These are phyloP conservation scores for Climacium dendroides DNA, from an alignment of 225 moss, liverwort and hornwort species.

Conservation along the genomic window DNA sequence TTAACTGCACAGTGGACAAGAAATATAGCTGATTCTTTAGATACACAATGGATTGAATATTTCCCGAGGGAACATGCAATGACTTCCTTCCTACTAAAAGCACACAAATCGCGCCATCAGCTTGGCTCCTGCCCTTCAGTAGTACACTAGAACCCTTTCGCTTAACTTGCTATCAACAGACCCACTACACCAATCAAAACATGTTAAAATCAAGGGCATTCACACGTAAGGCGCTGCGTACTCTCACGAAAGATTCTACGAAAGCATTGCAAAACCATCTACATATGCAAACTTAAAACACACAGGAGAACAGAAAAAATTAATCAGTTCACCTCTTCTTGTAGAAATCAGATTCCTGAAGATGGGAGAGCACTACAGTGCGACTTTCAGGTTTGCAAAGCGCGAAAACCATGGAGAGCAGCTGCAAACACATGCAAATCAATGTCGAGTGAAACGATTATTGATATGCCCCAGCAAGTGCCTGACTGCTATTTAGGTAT, in stretches of 20 bases:
- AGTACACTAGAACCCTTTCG: neutral
- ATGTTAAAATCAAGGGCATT: neutral
- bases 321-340: slow-evolving; percentile 15
- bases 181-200: neutral
- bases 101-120: neutral
- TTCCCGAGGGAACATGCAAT: neutral
- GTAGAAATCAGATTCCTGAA: slow-evolving; percentile 19
- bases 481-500: neutral
- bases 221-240: neutral
- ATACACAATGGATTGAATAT: neutral
- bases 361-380: slow-evolving; percentile 7
- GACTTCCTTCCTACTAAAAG: neutral
- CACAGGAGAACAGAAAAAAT: neutral
- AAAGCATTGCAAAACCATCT: neutral
- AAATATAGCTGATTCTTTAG: neutral
- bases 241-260: neutral
- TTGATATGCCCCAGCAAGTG: neutral
- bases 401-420: slow-evolving; percentile 28
- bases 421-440: slow-evolving; percentile 8
- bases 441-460: neutral
- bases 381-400: slow-evolving; percentile 28
- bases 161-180: neutral
- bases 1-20: neutral
- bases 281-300: neutral
- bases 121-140: neutral